Conservation (phyloP, 345 rosid genomes). For the Eucalyptus sp. region DNA sequence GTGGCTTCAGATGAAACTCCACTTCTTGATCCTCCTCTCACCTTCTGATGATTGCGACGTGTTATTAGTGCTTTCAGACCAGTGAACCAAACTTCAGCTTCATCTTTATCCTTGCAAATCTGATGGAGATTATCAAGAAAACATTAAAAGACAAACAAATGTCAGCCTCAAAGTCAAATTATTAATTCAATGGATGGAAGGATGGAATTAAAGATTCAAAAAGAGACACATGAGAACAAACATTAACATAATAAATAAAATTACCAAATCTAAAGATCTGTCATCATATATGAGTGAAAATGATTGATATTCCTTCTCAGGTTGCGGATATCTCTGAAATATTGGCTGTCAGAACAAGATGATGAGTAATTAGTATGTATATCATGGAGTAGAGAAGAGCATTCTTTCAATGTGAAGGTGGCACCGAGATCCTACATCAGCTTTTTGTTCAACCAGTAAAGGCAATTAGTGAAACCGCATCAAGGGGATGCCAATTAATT, state of each 20-base stretch:
- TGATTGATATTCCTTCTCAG: slow-evolving; percentile 83
- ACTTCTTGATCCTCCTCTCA: slow-evolving; percentile 52
- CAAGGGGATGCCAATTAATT: not conserved
- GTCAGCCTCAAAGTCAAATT: not conserved
- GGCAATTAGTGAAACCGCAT: not conserved
- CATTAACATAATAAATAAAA: not conserved
- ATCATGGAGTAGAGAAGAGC: not conserved
- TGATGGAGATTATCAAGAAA: slow-evolving; percentile 1
- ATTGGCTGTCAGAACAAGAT: slow-evolving; percentile 34
- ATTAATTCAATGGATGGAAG: not conserved
- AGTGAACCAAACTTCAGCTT: slow-evolving; percentile 82
- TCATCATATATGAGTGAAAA: slow-evolving; percentile 70
- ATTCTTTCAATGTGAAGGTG: not conserved
- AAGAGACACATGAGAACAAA: not conserved
- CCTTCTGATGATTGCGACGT: slow-evolving; percentile 37
- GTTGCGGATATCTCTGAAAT: slow-evolving; percentile 74
- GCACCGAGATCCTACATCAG: not conserved
- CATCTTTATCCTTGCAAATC: slow-evolving; percentile 84
- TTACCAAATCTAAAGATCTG: slow-evolving; percentile 68
- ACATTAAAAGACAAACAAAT: not conserved
- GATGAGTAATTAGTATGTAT: not conserved
- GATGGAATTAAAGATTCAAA: not conserved
- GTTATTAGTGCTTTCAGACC: slow-evolving; percentile 65
- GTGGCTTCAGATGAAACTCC: slow-evolving; percentile 67
- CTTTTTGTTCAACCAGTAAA: not conserved